A percentile compares a stretch with the other conserved stretches of the same genome.
Evolutionary conservation across 2,329 filamentous ascomycete genomes (phyloP).

Genomic region (Aspergillus sergii): DNA sequence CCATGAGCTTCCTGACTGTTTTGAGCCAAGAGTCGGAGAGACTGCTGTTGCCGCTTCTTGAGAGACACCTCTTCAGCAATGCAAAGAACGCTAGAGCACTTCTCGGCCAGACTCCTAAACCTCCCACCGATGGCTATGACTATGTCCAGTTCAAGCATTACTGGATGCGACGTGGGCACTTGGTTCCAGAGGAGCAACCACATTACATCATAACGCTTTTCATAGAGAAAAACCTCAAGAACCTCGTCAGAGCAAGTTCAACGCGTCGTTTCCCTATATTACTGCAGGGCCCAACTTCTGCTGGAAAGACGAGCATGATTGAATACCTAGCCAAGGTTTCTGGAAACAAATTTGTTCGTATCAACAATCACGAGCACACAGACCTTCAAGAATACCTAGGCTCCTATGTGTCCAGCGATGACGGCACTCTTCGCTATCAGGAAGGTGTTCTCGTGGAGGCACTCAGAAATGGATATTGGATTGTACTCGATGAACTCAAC

Average conservation of each 20-base stretch:
- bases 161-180: slow-evolving; percentile 79
- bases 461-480: slow-evolving; percentile 92
- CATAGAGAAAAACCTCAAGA: slow-evolving; percentile 91
- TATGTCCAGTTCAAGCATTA: slow-evolving; percentile 90
- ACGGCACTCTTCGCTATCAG: slow-evolving; percentile 86
- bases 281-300: slow-evolving; percentile 94
- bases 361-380: slow-evolving; percentile 99
- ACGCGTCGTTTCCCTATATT: slow-evolving; percentile 90
- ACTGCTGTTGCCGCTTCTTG: slow-evolving; percentile 75
- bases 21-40: slow-evolving; percentile 80
- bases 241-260: slow-evolving; percentile 89
- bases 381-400: slow-evolving; percentile 97
- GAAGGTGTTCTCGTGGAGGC: slow-evolving; percentile 93
- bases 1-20: slow-evolving; percentile 95
- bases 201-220: slow-evolving; percentile 98
- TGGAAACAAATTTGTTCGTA: slow-evolving; percentile 94
- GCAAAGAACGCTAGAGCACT: slow-evolving; percentile 71
- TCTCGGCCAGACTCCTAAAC: slow-evolving; percentile 74
- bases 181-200: slow-evolving; percentile 68
- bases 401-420: slow-evolving; percentile 82
- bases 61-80: slow-evolving; percentile 74
- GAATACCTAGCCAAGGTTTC: slow-evolving; percentile 96
- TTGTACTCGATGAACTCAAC: slow-evolving; percentile 96
- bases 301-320: slow-evolving; percentile 99
- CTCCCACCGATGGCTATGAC: slow-evolving; percentile 72